These are phyloP conservation scores for Lobulomyces angularis DNA, from an alignment of 192 early-diverging fungal genomes.

Conservation along the genomic window DNA sequence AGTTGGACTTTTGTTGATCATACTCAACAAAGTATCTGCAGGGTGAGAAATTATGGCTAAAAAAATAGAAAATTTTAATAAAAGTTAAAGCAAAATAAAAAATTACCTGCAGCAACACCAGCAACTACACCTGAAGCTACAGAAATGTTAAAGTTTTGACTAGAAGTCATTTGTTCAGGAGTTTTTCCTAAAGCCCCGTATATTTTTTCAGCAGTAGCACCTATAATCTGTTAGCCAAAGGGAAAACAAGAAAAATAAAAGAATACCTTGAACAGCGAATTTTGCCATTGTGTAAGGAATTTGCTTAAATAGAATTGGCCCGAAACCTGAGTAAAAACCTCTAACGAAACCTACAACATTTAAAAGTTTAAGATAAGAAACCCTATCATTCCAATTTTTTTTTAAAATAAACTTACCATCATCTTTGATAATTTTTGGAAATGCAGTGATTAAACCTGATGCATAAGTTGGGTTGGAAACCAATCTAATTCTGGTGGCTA, in stretches of 20 bases:
- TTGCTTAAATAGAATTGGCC: constrained; percentile 64
- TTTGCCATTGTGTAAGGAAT: constrained; percentile 73
- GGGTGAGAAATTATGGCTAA: constrained; percentile 56
- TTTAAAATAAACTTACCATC: no score
- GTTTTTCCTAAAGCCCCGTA: constrained; percentile 23
- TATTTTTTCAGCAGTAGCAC: constrained; percentile 38
- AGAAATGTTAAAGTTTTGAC: constrained; percentile 34
- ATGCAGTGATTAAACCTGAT: constrained; percentile 43
- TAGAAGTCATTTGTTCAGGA: constrained; percentile 26
- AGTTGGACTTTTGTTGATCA: constrained; percentile 63
- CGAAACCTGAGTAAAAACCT: constrained; percentile 69
- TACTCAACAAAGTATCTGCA: constrained; percentile 57
- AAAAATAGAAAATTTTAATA: no score
- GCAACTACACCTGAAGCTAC: constrained; percentile 49
- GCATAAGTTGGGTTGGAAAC: constrained; percentile 60
- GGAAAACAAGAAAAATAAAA: constrained; percentile 8
- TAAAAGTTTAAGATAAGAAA: no score
- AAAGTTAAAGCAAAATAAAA: no score
- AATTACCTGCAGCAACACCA: constrained; percentile 53
- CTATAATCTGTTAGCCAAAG: no score
- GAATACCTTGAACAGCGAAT: constrained; percentile 53
- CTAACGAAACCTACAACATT: no score
- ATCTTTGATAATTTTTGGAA: constrained; percentile 42
- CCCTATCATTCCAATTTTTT: no score
- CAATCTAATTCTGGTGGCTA: constrained; percentile 61